phyloP scores from a whole-genome alignment of 2,329 filamentous ascomycete species.

The Ascochyta koolunga region DNA sequence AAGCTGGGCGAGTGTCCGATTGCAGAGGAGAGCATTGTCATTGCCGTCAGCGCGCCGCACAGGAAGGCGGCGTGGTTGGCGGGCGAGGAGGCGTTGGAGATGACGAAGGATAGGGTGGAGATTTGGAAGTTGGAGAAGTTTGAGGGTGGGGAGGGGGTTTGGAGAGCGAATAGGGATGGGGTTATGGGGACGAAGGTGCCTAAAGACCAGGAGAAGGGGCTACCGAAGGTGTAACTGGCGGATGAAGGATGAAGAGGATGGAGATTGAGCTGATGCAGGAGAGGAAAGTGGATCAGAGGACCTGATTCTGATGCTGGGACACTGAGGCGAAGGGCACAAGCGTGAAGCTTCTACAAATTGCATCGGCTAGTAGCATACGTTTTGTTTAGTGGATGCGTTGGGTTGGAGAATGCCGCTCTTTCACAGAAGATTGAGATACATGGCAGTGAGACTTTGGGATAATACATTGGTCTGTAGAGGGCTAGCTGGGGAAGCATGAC shows the following conservation, averaged over 20 bases:
- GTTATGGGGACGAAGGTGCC: constrained; percentile 59
- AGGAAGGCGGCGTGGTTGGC: constrained; percentile 84
- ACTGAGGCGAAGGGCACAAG: neutral
- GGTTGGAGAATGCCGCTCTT: neutral
- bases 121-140: constrained; percentile 96
- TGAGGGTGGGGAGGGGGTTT: constrained; percentile 75
- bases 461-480: neutral
- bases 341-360: neutral
- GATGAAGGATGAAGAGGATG: neutral
- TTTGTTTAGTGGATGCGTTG: neutral
- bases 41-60: constrained; percentile 84
- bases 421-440: neutral
- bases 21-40: constrained; percentile 90
- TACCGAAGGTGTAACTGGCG: neutral
- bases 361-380: neutral
- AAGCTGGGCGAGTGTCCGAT: constrained; percentile 85
- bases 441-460: neutral
- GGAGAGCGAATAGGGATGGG: constrained; percentile 87
- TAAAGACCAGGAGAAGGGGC: constrained; percentile 19
- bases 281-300: neutral
- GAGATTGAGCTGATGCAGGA: neutral
- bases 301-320: neutral
- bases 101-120: constrained; percentile 85
- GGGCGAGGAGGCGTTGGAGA: constrained; percentile 86
- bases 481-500: neutral